Base-by-base conservation (phyloP, 768 basidiomycete species). In the Neoboletus subvelutipes region DNA sequence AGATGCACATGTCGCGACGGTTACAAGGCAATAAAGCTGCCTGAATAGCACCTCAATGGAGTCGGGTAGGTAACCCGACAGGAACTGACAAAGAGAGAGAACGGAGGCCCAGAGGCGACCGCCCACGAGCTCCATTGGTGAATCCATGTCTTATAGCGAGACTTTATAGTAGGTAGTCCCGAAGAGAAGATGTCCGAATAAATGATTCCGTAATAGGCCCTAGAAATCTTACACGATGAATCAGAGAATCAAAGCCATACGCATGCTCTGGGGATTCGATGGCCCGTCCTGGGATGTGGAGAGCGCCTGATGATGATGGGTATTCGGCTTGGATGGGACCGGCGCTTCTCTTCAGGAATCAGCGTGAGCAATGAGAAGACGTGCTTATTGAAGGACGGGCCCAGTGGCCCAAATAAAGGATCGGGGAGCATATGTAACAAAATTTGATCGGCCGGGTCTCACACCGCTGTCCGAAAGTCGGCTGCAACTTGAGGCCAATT, bases 61-160 rank as follows among this genome's bases (percentile, higher is more conserved):
- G 18, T 48, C 45, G 31, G 72, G 63, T 15, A 73, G 39, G 45
- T 58, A 31, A 36, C 52, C 57, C 39, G 33, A 59, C 24, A 73
- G 45, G 7, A 59, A 54, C 31, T 46, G 50, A 36, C 22, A 60
- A 12, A 55, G 5, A 5, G 50, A 55, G 31, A 68, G 22, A 36
- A 63, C 41, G 40, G 31, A 57, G 3, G 62, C 46, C 68, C 64
- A 63, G 31, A 64, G 9, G 39, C 26, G 58, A 31, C 56, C 60
- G 40, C 62, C 63, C 4, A 70, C 40, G 13, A 63, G 54, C 20
- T 55, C 58, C 17, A 64, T 12, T 4, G 47, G 64, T 24, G 50
- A 56, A 52, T 72, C 62, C 70, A 72, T 70, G 45, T 49, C 50
- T 47, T n/a, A 20, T 26, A 22, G 36, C 7, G 20, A n/a, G 54